These are phyloP conservation scores for Sphaerulina vaccinii DNA, from an alignment of 2,329 filamentous ascomycete genomes.

Conservation along the genomic window DNA sequence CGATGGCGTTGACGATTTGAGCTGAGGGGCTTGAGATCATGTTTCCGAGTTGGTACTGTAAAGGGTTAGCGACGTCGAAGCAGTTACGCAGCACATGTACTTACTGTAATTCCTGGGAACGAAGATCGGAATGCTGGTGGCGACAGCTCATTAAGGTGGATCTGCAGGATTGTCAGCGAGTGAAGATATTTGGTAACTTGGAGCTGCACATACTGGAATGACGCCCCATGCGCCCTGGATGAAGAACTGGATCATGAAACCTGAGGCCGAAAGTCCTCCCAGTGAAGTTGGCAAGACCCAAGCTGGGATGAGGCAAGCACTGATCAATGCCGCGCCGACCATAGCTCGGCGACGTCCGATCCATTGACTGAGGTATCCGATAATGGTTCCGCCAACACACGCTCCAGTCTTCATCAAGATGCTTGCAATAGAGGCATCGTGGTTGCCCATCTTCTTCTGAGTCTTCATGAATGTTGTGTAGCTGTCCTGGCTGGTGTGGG, in stretches of 20 bases:
- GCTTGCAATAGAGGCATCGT: constrained; percentile 67
- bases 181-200: not conserved
- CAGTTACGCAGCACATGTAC: not conserved
- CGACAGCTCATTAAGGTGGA: constrained; percentile 72
- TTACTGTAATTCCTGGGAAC: constrained; percentile 56
- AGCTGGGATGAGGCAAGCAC: constrained; percentile 63
- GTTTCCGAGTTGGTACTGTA: constrained; percentile 68
- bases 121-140: constrained; percentile 68
- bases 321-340: constrained; percentile 59
- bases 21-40: constrained; percentile 71
- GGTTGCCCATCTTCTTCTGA: constrained; percentile 67
- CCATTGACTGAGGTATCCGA: constrained; percentile 74
- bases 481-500: constrained; percentile 75
- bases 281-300: constrained; percentile 68
- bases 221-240: constrained; percentile 65
- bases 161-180: constrained; percentile 31
- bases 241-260: constrained; percentile 70
- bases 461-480: constrained; percentile 79
- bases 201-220: constrained; percentile 47
- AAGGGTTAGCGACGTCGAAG: constrained; percentile 44
- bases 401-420: constrained; percentile 79
- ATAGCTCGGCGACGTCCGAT: constrained; percentile 71
- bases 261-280: constrained; percentile 59
- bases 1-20: constrained; percentile 74
- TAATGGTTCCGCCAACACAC: constrained; percentile 69